Conservation (phyloP, 306 rosid genomes). For the Prunus dulcis region DNA sequence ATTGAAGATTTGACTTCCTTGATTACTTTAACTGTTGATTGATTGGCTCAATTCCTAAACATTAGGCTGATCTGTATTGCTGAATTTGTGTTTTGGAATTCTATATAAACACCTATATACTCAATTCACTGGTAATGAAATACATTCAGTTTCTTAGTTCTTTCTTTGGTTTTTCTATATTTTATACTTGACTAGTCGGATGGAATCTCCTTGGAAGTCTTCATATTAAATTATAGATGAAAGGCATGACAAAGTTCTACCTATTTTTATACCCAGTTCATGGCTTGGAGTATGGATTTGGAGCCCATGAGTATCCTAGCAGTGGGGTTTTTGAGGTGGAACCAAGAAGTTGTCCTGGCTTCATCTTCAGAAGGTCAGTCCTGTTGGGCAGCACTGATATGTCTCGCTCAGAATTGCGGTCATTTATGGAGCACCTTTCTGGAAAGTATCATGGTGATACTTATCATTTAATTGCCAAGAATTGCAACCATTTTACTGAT, state of each 20-base stretch:
- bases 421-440: conserved; percentile 77
- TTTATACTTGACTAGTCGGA: neutral
- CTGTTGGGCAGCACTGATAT: conserved; percentile 79
- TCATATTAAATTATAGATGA: neutral
- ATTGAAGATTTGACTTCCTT: too few relatives aligned
- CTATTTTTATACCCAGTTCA: conserved; percentile 55
- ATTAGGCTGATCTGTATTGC: too few relatives aligned
- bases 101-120: too few relatives aligned
- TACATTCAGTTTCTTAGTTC: too few relatives aligned
- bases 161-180: neutral
- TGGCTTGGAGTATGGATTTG: conserved; percentile 84
- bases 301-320: conserved; percentile 83
- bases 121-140: too few relatives aligned
- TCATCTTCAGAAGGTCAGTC: conserved; percentile 77
- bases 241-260: conserved; percentile 25
- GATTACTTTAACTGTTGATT: too few relatives aligned
- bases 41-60: too few relatives aligned
- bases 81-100: too few relatives aligned
- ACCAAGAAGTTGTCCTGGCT: conserved; percentile 95
- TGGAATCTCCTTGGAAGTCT: neutral
- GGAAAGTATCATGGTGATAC: conserved; percentile 85
- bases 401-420: conserved; percentile 65
- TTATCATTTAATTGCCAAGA: conserved; percentile 89
- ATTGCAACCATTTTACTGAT: conserved; percentile 91
- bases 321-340: conserved; percentile 98